These are phyloP conservation scores for Eimeria zaria DNA, from an alignment of 169 alveolate species.

Conservation along the genomic window DNA sequence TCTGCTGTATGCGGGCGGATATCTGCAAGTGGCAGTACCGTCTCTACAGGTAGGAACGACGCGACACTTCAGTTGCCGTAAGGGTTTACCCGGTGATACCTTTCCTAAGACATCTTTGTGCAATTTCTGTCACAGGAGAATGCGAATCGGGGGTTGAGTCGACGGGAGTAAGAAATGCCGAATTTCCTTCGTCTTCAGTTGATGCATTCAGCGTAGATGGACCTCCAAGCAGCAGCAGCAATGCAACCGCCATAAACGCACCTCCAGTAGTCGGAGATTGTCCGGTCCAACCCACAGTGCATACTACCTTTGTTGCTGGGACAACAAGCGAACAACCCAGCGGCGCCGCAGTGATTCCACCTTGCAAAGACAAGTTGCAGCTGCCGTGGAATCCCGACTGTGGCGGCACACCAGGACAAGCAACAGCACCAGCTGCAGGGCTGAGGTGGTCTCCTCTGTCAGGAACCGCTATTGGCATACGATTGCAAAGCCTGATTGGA, in stretches of 20 bases:
- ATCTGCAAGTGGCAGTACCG: not conserved
- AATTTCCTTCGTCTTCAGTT: constrained; percentile 47
- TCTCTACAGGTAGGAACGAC: constrained; percentile 1
- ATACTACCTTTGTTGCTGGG: not conserved
- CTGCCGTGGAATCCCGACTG: constrained; percentile 26
- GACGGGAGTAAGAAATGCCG: not conserved
- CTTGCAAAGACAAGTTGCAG: constrained; percentile 13
- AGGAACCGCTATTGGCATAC: constrained; percentile 26
- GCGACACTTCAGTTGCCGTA: not conserved
- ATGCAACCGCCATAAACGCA: not conserved
- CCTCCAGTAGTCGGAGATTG: not conserved
- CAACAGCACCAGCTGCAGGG: constrained; percentile 8
- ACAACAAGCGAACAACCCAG: constrained; percentile 28
- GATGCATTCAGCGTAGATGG: constrained; percentile 62
- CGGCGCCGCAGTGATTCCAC: not conserved
- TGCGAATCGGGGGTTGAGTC: not conserved
- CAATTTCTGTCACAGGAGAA: not conserved
- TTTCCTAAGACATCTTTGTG: not conserved
- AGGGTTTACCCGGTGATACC: not conserved
- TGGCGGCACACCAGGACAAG: not conserved
- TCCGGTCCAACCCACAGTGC: not conserved
- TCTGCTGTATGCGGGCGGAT: not conserved
- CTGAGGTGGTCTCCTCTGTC: constrained; percentile 24
- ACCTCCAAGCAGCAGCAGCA: constrained; percentile 57
- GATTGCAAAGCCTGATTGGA: constrained; percentile 21